These are phyloP conservation scores for Citrullus amarus DNA, from an alignment of 306 rosid species.

Conservation along the genomic window DNA sequence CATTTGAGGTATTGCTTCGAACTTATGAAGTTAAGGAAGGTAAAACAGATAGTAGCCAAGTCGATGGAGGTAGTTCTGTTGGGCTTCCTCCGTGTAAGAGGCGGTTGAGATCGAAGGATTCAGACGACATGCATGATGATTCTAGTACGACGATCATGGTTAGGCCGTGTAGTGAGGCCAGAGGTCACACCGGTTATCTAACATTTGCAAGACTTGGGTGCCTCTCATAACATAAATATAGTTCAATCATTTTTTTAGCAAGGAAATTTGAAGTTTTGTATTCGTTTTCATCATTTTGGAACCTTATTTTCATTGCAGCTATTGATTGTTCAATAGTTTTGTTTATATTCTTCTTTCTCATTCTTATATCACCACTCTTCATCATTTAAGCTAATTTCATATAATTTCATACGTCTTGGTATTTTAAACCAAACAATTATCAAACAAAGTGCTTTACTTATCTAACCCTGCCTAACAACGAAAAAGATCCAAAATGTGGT, in stretches of 20 bases:
- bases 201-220: constrained; percentile 77
- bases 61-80: constrained; percentile 1
- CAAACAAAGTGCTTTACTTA: too few species aligned
- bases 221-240: constrained; percentile 14
- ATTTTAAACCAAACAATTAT: neutral
- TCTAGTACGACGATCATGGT: constrained; percentile 42
- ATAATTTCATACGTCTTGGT: neutral
- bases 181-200: constrained; percentile 89
- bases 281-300: neutral
- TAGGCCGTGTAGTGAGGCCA: constrained; percentile 58
- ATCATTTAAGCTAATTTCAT: neutral
- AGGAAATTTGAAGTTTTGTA: neutral
- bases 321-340: neutral
- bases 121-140: constrained; percentile 20
- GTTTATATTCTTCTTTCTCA: neutral
- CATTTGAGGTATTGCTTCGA: constrained; percentile 75
- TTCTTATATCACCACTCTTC: neutral
- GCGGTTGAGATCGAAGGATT: neutral
- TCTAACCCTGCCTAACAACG: too few species aligned
- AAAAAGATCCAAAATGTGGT: neutral
- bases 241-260: neutral
- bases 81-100: constrained; percentile 34
- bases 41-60: neutral
- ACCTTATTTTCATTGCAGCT: neutral
- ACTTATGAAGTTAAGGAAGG: constrained; percentile 47